phyloP scores from a whole-genome alignment of 345 rosid genomes.

The Alliaria petiolata region DNA sequence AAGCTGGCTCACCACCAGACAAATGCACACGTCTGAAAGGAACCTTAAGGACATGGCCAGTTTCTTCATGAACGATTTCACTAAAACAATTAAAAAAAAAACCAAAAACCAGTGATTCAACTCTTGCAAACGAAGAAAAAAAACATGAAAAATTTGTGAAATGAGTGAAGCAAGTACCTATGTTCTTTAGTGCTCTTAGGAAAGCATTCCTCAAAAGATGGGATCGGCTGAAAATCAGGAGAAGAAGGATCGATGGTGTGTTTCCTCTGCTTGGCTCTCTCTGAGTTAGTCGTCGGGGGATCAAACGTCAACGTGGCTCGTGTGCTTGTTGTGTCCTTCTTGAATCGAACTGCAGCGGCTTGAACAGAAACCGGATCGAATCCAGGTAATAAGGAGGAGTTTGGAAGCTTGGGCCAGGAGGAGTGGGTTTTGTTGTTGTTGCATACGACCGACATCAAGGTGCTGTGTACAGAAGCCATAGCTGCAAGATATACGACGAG shows the following conservation, averaged over 20 bases:
- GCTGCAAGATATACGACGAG: not conserved
- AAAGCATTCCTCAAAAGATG: constrained; percentile 88
- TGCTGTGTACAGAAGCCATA: constrained; percentile 73
- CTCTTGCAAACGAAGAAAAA: not conserved
- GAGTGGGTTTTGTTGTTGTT: constrained; percentile 48
- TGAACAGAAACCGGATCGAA: constrained; percentile 51
- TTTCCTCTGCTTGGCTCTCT: constrained; percentile 54
- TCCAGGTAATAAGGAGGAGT: constrained; percentile 52
- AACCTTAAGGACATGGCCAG: constrained; percentile 85
- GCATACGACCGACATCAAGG: constrained; percentile 47
- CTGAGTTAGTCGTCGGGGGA: constrained; percentile 51
- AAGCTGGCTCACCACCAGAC: constrained; percentile 79
- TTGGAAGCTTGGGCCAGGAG: constrained; percentile 44
- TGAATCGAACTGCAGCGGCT: constrained; percentile 37
- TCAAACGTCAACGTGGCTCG: constrained; percentile 81
- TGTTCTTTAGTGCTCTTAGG: constrained; percentile 85
- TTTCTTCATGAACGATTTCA: constrained; percentile 73
- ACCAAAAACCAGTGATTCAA: not conserved
- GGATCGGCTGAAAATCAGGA: constrained; percentile 87
- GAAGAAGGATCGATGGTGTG: constrained; percentile 80
- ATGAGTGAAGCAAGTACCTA: constrained; percentile 34
- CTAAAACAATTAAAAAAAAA: too few species aligned
- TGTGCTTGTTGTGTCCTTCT: constrained; percentile 44
- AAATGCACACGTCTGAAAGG: constrained; percentile 85
- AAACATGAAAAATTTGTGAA: not conserved